Conservation (phyloP, 2,329 filamentous ascomycete genomes). For the Epicoccum nigrum region DNA sequence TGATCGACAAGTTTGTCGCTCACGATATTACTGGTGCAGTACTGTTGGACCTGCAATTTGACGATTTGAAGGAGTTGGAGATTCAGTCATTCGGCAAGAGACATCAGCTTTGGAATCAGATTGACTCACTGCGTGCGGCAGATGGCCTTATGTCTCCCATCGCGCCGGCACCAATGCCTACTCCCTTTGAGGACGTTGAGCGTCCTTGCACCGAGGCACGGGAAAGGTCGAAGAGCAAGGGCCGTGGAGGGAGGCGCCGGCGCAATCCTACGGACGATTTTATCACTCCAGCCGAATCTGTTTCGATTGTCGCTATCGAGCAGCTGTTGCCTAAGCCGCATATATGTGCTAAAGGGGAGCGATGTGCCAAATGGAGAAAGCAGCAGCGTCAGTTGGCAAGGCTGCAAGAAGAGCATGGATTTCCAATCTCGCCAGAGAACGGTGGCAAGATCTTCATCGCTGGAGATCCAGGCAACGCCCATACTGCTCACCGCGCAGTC, state of each 20-base stretch:
- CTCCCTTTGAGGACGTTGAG: conserved; percentile 56
- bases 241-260: conserved; percentile 47
- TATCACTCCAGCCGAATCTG: conserved; percentile 79
- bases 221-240: conserved; percentile 46
- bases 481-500: conserved; percentile 63
- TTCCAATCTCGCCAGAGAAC: conserved; percentile 66
- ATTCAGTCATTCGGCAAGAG: conserved; percentile 83
- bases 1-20: conserved; percentile 83
- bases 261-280: conserved; percentile 61
- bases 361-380: conserved; percentile 80
- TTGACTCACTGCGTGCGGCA: conserved; percentile 67
- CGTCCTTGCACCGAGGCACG: conserved; percentile 51
- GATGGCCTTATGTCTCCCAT: conserved; percentile 48
- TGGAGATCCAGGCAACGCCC: conserved; percentile 78
- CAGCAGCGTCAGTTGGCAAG: conserved; percentile 78
- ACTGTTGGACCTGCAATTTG: conserved; percentile 87
- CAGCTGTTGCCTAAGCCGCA: conserved; percentile 85
- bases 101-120: conserved; percentile 80
- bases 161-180: conserved; percentile 54
- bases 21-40: conserved; percentile 93
- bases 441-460: conserved; percentile 76
- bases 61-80: conserved; percentile 81
- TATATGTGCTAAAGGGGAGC: conserved; percentile 83
- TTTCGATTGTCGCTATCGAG: conserved; percentile 91
- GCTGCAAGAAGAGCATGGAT: conserved; percentile 72